Percentiles rank a stretch among this genome's conserved stretches.
These are phyloP conservation scores for Solanum chacoense DNA, from an alignment of 305 asterid genomes.

Conservation along the genomic window DNA sequence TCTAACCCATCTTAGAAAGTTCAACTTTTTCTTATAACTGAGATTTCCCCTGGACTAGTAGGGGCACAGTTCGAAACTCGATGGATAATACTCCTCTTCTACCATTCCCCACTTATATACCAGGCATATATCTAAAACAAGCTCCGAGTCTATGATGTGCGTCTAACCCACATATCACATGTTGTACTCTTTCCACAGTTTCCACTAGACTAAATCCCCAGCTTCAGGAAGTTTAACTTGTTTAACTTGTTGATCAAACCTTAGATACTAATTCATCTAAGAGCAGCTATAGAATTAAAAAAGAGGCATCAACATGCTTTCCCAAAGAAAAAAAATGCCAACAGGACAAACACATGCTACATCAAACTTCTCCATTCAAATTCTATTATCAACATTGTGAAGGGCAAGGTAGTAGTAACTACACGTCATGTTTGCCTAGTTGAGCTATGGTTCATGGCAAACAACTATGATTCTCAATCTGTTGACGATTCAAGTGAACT, in stretches of 20 bases:
- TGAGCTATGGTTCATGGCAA: neutral
- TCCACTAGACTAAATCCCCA: neutral
- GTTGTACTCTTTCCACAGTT: neutral
- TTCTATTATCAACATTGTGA: neutral
- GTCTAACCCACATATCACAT: neutral
- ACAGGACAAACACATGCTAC: neutral
- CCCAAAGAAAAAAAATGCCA: neutral
- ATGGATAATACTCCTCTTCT: neutral
- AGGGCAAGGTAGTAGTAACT: neutral
- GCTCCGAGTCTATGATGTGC: neutral
- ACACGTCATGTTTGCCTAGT: neutral
- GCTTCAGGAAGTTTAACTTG: neutral
- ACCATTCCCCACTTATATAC: neutral
- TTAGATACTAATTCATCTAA: neutral
- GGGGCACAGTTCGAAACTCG: neutral
- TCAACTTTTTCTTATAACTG: neutral
- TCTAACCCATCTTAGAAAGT: neutral
- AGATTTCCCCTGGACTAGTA: neutral
- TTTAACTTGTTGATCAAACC: neutral
- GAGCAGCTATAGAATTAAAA: neutral
- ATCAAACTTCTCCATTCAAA: neutral
- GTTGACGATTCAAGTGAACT: neutral
- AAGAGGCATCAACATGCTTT: neutral
- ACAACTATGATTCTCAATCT: neutral
- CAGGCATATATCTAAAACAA: neutral